Base-by-base conservation (phyloP, 2,329 filamentous ascomycete genomes). In the Tolypocladium endophyticum region DNA sequence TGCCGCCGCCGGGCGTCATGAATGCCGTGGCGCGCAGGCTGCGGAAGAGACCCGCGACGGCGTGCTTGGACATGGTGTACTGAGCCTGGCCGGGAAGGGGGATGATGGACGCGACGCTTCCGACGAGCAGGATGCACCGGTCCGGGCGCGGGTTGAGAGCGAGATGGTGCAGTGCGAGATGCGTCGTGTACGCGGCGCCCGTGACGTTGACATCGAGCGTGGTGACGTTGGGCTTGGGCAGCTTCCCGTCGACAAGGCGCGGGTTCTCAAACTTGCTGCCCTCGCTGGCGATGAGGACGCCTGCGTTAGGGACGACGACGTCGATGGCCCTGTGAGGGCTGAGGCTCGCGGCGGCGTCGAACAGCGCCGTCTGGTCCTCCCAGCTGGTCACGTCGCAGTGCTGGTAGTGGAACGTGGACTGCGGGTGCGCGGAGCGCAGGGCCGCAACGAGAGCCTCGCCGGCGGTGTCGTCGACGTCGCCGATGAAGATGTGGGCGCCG, bases 361-460 rank as follows among this genome's bases (percentile, higher is more conserved):
- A 90, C 58, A 89, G 76, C 35, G 78, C 73, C 54, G 85, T 81
- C 67, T 89, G 86, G 7, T 81, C 82, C 52, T 83, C 73, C 84
- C 85, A 89, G 63, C 80, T 76, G 1, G 82, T 84, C 12, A 89
- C 86, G 71, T 89, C 82, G 74, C 84, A 87, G 65, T 80, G 76
- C 57, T 84, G 73, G 68, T 82, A 87, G 66, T 81, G 75, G 61
- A 83, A 79, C 33, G 78, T 63, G 69, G 74, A 38, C 70, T 74
- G 61, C 67, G 67, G 69, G 55, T 74, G 62, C 18, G 60, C 68
- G 50, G 74, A 67, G 50, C 79, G 77, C 45, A 87, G 71, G 35
- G 80, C 74, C 16, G 80, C 78, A 11, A 84, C 79, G 30, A 89
- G 74, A 28, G 74, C 70, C 63, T 83, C 77, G 30, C 85, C 86